phyloP scores from a whole-genome alignment of 1,284 basidiomycete species.

The Leccinum olivaceoglutinosum region DNA sequence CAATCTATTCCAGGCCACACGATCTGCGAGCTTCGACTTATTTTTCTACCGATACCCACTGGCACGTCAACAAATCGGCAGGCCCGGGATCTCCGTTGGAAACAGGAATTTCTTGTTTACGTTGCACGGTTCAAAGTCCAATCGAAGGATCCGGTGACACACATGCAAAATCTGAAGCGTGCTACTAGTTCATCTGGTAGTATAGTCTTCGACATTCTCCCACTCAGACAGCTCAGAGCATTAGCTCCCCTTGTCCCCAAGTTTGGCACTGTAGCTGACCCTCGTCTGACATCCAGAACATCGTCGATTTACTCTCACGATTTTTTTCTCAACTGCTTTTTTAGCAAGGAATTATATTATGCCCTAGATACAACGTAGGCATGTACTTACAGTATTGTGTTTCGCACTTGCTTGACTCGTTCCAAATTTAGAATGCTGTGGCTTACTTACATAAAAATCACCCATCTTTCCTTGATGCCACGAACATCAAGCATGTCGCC shows the following conservation, averaged over 20 bases:
- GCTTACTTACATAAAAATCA: too few relatives aligned
- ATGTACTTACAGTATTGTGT: not conserved
- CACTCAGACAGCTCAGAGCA: too few relatives aligned
- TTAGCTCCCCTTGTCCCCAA: too few relatives aligned
- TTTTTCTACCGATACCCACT: not conserved
- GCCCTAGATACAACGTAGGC: not conserved
- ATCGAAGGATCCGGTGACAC: not conserved
- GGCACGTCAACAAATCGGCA: not conserved
- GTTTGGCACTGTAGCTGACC: too few relatives aligned
- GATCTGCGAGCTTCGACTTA: not conserved
- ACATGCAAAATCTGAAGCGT: not conserved
- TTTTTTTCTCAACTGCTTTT: too few relatives aligned
- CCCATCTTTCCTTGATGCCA: too few relatives aligned
- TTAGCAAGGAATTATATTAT: conserved; percentile 6
- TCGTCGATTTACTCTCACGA: too few relatives aligned
- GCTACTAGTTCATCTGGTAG: not conserved
- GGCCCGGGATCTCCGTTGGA: not conserved
- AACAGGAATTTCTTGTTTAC: not conserved
- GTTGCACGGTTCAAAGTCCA: not conserved
- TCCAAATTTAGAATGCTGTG: not conserved
- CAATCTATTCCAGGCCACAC: not conserved
- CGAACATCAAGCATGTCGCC: not conserved
- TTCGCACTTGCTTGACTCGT: not conserved
- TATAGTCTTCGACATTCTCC: not conserved
- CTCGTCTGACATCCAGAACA: too few relatives aligned